Conservation (phyloP, 1,284 basidiomycete genomes). For the Heterobasidion irregulare region DNA sequence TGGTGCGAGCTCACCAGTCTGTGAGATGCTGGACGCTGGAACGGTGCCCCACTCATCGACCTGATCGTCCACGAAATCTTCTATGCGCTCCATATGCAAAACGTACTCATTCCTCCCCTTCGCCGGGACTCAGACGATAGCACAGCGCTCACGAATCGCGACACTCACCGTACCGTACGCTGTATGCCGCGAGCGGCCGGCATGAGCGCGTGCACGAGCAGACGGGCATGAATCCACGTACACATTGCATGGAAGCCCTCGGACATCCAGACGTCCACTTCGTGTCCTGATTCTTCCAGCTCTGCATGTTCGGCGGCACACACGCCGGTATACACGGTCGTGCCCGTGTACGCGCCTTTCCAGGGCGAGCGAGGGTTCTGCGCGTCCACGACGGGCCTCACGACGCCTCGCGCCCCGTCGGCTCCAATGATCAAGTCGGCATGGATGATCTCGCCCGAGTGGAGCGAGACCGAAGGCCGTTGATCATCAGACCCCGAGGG, state of each 20-base stretch:
- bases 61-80: no score
- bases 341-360: slow-evolving; percentile 35
- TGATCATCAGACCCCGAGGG: not conserved
- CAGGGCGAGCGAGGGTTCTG: slow-evolving; percentile 1
- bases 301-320: slow-evolving; percentile 37
- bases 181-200: no score
- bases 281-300: slow-evolving; percentile 37
- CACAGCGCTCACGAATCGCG: no score
- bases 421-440: slow-evolving; percentile 35
- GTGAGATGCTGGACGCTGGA: no score
- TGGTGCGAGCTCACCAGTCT: no score
- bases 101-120: no score
- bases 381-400: slow-evolving; percentile 36
- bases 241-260: slow-evolving; percentile 31
- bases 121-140: no score
- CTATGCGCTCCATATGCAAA: no score
- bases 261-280: slow-evolving; percentile 34
- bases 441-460: slow-evolving; percentile 26
- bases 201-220: not conserved
- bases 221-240: not conserved
- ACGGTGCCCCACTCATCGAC: no score
- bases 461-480: slow-evolving; percentile 19
- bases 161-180: no score
- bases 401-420: slow-evolving; percentile 40
- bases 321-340: slow-evolving; percentile 41